These are phyloP conservation scores for Penicillium mononematosum DNA, from an alignment of 495 filamentous ascomycete species.

Conservation along the genomic window DNA sequence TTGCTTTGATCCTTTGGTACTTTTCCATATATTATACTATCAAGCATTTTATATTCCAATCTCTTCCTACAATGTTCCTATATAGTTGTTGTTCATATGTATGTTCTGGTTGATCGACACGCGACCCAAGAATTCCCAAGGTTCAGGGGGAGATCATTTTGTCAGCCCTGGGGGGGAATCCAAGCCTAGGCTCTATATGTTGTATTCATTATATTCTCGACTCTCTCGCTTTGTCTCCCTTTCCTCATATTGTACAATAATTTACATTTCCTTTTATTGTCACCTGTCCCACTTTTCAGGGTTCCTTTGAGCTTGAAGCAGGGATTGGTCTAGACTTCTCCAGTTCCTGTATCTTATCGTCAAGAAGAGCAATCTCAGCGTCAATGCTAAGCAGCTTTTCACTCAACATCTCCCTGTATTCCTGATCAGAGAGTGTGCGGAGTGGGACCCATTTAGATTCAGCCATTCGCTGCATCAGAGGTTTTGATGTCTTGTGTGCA, in stretches of 20 bases:
- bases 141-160: conserved; percentile 11
- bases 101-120: conserved; percentile 22
- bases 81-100: not conserved
- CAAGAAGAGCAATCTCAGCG: conserved; percentile 80
- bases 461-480: conserved; percentile 49
- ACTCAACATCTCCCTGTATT: conserved; percentile 72
- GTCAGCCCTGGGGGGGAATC: not conserved
- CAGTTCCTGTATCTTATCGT: conserved; percentile 70
- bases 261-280: not conserved
- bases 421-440: conserved; percentile 68
- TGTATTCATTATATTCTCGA: not conserved
- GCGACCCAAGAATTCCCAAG: conserved; percentile 9
- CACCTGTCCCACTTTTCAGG: not conserved
- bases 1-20: not conserved
- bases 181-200: not conserved
- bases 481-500: conserved; percentile 36
- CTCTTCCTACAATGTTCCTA: not conserved
- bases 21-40: conserved; percentile 2
- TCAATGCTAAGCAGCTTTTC: conserved; percentile 78
- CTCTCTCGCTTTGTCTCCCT: not conserved
- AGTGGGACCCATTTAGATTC: conserved; percentile 81
- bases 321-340: conserved; percentile 31
- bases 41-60: not conserved
- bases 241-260: conserved; percentile 8
- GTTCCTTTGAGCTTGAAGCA: conserved; percentile 12